Percentiles rank a stretch among this genome's conserved stretches.
Evolutionary conservation across 257 asterid genomes (phyloP).

Genomic region (Salvia splendens): DNA sequence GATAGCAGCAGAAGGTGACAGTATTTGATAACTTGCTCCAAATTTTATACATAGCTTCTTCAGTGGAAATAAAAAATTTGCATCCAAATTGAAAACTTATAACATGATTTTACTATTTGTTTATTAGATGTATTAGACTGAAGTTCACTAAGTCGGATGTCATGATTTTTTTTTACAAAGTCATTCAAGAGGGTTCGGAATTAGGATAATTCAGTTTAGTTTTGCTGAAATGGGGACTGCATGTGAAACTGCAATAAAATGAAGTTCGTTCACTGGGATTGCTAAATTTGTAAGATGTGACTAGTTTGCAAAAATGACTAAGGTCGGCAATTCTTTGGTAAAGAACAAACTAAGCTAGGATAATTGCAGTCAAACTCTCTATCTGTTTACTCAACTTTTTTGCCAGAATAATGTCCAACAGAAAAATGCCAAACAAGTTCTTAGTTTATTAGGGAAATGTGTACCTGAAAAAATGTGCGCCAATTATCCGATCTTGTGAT

Average conservation of each 20-base stretch:
- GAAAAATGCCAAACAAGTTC: slow-evolving; percentile 4
- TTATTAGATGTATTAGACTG: too few relatives aligned
- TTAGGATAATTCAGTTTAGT: too few relatives aligned
- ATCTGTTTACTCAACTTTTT: not conserved
- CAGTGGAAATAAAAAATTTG: not conserved
- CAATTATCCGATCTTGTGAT: slow-evolving; percentile 85
- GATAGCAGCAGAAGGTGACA: slow-evolving; percentile 19
- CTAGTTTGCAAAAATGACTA: not conserved
- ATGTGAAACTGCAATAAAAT: not conserved
- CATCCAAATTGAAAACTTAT: slow-evolving; percentile 11
- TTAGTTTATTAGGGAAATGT: slow-evolving; percentile 17
- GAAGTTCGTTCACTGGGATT: not conserved
- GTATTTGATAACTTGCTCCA: slow-evolving; percentile 20
- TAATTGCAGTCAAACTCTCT: too few relatives aligned
- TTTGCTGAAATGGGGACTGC: not conserved
- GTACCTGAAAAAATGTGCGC: slow-evolving; percentile 99
- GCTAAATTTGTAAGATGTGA: not conserved
- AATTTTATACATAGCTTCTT: slow-evolving; percentile 20
- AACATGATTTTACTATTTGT: not conserved
- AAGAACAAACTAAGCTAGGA: too few relatives aligned
- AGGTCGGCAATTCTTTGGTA: not conserved
- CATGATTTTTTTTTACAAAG: not conserved
- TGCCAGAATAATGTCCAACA: not conserved
- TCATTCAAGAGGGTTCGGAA: not conserved
- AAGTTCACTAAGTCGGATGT: not conserved